These are phyloP conservation scores for Leishmania amazonensis DNA, from an alignment of 208 protist species.

Conservation along the genomic window DNA sequence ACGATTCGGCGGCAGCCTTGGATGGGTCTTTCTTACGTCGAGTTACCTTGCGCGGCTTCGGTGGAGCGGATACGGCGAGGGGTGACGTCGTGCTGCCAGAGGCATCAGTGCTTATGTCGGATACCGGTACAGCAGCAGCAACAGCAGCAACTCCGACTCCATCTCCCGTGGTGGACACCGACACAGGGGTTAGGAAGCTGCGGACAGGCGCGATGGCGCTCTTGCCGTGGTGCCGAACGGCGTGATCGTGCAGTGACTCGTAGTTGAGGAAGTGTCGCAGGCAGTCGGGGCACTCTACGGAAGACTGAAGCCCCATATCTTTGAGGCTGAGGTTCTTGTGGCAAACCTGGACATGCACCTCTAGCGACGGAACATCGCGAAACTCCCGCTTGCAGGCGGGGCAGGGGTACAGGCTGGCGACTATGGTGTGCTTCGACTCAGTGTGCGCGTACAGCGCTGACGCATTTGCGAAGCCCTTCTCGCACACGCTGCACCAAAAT, in stretches of 20 bases:
- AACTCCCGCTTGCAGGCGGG: conserved; percentile 85
- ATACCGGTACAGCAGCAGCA: conserved; percentile 3
- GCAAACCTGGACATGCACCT: conserved; percentile 60
- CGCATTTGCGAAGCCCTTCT: conserved; percentile 68
- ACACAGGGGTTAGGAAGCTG: conserved; percentile 30
- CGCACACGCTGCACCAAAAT: conserved; percentile 86
- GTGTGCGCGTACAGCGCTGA: conserved; percentile 60
- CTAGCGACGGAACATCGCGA: conserved; percentile 58
- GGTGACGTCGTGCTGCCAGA: neutral
- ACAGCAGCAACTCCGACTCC: neutral
- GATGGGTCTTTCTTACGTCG: conserved; percentile 15
- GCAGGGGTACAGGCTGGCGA: conserved; percentile 59
- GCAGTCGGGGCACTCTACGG: conserved; percentile 59
- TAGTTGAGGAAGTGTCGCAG: conserved; percentile 59
- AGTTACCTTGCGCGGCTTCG: conserved; percentile 32
- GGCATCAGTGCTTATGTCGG: neutral
- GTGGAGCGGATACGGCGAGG: neutral
- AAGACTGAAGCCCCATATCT: conserved; percentile 54
- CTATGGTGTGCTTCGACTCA: conserved; percentile 58
- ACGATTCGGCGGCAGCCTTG: neutral
- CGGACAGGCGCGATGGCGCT: conserved; percentile 45
- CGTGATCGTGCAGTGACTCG: conserved; percentile 64
- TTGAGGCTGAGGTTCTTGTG: conserved; percentile 57
- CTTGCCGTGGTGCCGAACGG: conserved; percentile 74
- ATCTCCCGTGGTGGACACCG: neutral